Conservation (phyloP, 1,139 yeast genomes). For the Candida mesenterica region DNA sequence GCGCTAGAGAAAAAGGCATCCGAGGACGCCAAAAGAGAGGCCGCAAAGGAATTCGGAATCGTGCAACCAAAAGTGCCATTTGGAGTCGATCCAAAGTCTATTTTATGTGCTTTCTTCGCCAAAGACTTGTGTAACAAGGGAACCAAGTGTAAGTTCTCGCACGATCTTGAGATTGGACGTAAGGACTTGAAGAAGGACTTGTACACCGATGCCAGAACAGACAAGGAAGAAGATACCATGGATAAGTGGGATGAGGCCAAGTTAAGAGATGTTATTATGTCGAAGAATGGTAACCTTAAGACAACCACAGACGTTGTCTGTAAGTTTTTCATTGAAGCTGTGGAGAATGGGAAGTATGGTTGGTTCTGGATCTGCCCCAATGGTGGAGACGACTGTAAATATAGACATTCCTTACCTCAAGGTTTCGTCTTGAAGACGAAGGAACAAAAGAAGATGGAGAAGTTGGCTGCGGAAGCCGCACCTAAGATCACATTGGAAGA, state of each 20-base stretch:
- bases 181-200: conserved; percentile 88
- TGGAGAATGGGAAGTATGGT: conserved; percentile 95
- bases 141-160: conserved; percentile 88
- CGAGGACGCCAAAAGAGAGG: conserved; percentile 85
- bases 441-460: conserved; percentile 89
- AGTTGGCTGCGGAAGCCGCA: conserved; percentile 77
- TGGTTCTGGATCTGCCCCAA: conserved; percentile 99
- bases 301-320: conserved; percentile 96
- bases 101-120: conserved; percentile 87
- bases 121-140: conserved; percentile 92
- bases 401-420: conserved; percentile 94
- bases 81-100: conserved; percentile 96
- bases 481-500: conserved; percentile 95
- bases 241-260: conserved; percentile 97
- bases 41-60: conserved; percentile 72
- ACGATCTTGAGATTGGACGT: conserved; percentile 82
- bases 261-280: conserved; percentile 76
- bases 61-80: conserved; percentile 87
- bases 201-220: conserved; percentile 80
- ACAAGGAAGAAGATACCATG: conserved; percentile 83
- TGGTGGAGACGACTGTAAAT: conserved; percentile 90
- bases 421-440: conserved; percentile 96
- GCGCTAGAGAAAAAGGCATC: conserved; percentile 90
- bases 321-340: conserved; percentile 92
- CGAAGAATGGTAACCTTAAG: conserved; percentile 92